Evolutionary conservation across 305 asterid species (phyloP).

Genomic region (Fraxinus nigra): DNA sequence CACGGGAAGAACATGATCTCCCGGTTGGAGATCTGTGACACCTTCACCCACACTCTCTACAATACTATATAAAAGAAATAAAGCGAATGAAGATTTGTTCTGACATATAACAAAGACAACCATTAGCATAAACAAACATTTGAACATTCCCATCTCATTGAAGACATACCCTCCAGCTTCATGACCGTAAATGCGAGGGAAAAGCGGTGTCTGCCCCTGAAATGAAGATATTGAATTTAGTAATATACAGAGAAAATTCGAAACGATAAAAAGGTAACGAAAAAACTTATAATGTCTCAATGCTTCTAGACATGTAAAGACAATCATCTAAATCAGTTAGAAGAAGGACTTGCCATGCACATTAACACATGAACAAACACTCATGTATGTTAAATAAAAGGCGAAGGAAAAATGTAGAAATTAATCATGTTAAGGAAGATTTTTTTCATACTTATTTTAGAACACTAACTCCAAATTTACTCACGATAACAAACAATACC

Average conservation of each 20-base stretch:
- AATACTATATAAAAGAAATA: slow-evolving; percentile 28
- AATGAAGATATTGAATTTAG: background rate
- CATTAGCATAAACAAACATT: too few species aligned
- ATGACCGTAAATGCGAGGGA: slow-evolving; percentile 63
- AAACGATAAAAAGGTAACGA: too few species aligned
- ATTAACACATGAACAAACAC: background rate
- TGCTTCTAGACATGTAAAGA: background rate
- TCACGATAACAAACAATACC: background rate
- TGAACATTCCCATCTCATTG: background rate
- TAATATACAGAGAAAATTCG: background rate
- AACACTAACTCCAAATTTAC: background rate
- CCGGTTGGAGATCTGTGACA: slow-evolving; percentile 42
- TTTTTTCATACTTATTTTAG: background rate
- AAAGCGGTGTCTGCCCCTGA: slow-evolving; percentile 57
- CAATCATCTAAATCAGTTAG: background rate
- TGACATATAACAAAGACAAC: background rate
- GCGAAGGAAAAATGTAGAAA: background rate
- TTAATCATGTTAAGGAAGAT: background rate
- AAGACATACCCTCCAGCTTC: slow-evolving; percentile 61
- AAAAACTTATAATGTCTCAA: background rate
- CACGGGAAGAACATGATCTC: slow-evolving; percentile 54
- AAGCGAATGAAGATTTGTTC: background rate
- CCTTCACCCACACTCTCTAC: slow-evolving; percentile 71
- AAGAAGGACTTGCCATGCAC: background rate
- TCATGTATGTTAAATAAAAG: too few species aligned